Base-by-base conservation (phyloP, 2,329 filamentous ascomycete species). In the Colletotrichum noveboracense region DNA sequence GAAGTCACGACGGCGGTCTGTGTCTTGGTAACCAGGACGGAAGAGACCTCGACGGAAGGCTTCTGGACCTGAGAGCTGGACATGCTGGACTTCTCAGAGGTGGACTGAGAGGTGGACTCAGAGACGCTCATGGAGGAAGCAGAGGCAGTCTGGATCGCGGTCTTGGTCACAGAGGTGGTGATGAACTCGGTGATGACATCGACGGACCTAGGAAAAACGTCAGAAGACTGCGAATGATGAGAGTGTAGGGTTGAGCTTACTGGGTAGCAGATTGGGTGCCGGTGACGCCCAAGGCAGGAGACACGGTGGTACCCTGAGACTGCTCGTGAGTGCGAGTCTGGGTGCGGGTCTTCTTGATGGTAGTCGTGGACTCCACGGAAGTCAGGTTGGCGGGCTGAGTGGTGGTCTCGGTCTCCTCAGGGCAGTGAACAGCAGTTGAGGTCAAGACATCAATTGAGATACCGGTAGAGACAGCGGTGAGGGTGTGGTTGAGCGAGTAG, bases 111-210 rank as follows among this genome's bases (percentile, higher is more conserved):
- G 24, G 28, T 32, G 52, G 52, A 61, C 66, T 62, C 67, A 14
- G 64, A n/a, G 38, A 12, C 30, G 32, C 61, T 56, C 21, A n/a
- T 52, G 18, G 71, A 52, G 38, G 66, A 48, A 24, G 75, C 60
- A 24, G 71, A 52, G 38, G 66, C 62, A 28, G 75, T 77, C 69
- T 56, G 52, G 21, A 43, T 66, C 56, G 60, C 62, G 52, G 75
- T 77, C 71, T 77, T 60, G 34, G 75, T 77, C 38, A 75, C 43
- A 21, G 75, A 75, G 30, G 76, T 77, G 16, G 68, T 68, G 14
- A 64, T 38, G 58, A 76, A n/a, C 62, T 73, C 24, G 16, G 73
- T 75, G 55, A 74, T n/a, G 24, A 69, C 28, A 6, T 74, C 21
- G 14, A 55, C 24, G 60, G 38, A 36, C 60, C 74, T 76, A 12